Base-by-base conservation (phyloP, 805 yeast species). In the Ogataea ganodermae region DNA sequence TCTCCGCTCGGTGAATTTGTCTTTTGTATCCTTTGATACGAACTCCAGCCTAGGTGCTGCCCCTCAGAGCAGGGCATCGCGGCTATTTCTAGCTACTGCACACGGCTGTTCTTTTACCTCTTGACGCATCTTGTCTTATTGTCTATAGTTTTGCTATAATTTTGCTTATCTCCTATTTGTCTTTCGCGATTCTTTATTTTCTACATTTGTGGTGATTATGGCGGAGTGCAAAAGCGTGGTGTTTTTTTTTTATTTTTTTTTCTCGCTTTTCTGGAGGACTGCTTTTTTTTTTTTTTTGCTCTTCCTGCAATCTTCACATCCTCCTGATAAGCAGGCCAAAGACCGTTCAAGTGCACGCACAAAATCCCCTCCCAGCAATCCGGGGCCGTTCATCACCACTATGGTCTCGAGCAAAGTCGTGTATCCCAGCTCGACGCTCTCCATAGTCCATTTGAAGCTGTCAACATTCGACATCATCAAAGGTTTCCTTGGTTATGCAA, bases 341-440 rank as follows among this genome's bases (percentile, higher is more conserved):
- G n/a, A n/a, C n/a, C n/a, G n/a, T n/a, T n/a, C n/a, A 28, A 28
- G 6, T n/a, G 12, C 31, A 6, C 24, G 24, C 24, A 22, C 24
- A 22, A 6, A 6, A 22, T 8, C 18, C 18, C 14, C 16, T 14
- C 18, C 3, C 33, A 8, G n/a, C 22, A 14, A 16, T 3, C 10
- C 10, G 20, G 23, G 20, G 20, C 23, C 14, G 16, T 21, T n/a
- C 38, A 18, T 27, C 9, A n/a, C 40, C 30, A 24, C 18, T 10
- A 36, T 36, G 40, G 40, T 36, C 3, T 36, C 40, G 40, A 23
- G 30, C 28, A 20, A 12, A 3, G 13, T 36, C 20, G 30, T 36
- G 30, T 36, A 36, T 24, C 40, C 40, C 18, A 13, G 40, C 31
- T 23, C 40, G 31, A 24, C 40, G 18, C 40, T 36, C 13, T 17